phyloP scores from a whole-genome alignment of 305 asterid species.

The Solanum hybrid region DNA sequence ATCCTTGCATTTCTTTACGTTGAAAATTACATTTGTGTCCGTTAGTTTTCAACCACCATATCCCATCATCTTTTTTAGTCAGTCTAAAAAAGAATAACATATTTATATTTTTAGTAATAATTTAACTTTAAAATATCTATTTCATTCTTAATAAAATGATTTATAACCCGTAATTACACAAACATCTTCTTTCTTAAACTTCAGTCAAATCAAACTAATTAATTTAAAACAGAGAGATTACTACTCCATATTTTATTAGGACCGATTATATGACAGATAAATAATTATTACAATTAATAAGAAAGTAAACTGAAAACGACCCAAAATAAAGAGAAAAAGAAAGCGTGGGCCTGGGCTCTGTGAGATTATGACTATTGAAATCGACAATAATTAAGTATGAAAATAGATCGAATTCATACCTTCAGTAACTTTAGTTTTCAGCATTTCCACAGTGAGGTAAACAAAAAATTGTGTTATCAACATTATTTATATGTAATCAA shows the following conservation, averaged over 20 bases:
- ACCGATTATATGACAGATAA: too few relatives aligned
- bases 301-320: not conserved
- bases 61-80: not conserved
- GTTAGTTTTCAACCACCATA: not conserved
- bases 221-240: too few relatives aligned
- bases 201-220: too few relatives aligned
- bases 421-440: not conserved
- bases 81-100: not conserved
- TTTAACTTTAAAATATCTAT: too few relatives aligned
- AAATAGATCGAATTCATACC: not conserved
- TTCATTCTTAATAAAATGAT: too few relatives aligned
- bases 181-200: too few relatives aligned
- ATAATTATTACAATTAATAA: too few relatives aligned
- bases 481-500: not conserved
- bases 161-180: too few relatives aligned
- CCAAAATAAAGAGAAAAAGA: not conserved
- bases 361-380: not conserved
- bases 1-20: not conserved
- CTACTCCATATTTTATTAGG: too few relatives aligned
- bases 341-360: not conserved
- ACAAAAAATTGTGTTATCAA: not conserved
- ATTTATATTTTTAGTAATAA: too few relatives aligned
- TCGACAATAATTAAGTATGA: not conserved
- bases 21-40: not conserved
- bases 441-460: not conserved